These are phyloP conservation scores for Penicillium paradoxum DNA, from an alignment of 495 filamentous ascomycete species.

Conservation along the genomic window DNA sequence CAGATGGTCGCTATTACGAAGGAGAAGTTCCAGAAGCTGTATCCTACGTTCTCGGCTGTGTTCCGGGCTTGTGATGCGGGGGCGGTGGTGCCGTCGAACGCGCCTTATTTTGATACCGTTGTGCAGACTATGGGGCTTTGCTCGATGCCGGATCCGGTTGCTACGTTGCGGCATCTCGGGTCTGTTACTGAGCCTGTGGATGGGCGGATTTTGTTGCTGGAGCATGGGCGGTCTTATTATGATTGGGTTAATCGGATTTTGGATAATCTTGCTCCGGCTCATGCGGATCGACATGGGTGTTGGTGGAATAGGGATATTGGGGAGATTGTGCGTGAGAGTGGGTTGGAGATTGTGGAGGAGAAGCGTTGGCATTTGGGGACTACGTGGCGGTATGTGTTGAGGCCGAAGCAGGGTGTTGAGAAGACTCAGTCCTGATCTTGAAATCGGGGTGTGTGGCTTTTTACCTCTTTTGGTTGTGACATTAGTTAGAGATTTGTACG, in stretches of 20 bases:
- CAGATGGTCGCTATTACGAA: slow-evolving; percentile 59
- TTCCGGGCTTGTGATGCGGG: slow-evolving; percentile 43
- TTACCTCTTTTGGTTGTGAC: neutral
- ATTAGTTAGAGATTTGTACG: neutral
- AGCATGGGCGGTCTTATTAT: slow-evolving; percentile 81
- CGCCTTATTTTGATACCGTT: slow-evolving; percentile 67
- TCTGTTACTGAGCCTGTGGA: slow-evolving; percentile 39
- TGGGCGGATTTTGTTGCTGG: slow-evolving; percentile 78
- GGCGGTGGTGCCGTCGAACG: slow-evolving; percentile 10
- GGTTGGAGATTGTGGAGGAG: slow-evolving; percentile 71
- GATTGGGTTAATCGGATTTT: slow-evolving; percentile 72
- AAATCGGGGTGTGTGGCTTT: neutral
- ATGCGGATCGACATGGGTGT: slow-evolving; percentile 84
- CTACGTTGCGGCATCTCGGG: slow-evolving; percentile 53
- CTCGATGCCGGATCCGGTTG: slow-evolving; percentile 70
- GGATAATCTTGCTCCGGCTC: slow-evolving; percentile 68
- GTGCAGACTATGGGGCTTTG: slow-evolving; percentile 93
- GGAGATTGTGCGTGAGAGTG: slow-evolving; percentile 69
- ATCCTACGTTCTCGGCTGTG: slow-evolving; percentile 42
- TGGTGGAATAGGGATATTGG: slow-evolving; percentile 97
- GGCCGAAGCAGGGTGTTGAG: slow-evolving; percentile 29
- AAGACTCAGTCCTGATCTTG: neutral
- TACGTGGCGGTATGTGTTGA: slow-evolving; percentile 61
- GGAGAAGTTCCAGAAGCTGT: slow-evolving; percentile 51
- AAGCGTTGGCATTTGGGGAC: slow-evolving; percentile 73